Evolutionary conservation across 148 eudicot genomes (phyloP).

Genomic region (Rhododendron ferrugineum): DNA sequence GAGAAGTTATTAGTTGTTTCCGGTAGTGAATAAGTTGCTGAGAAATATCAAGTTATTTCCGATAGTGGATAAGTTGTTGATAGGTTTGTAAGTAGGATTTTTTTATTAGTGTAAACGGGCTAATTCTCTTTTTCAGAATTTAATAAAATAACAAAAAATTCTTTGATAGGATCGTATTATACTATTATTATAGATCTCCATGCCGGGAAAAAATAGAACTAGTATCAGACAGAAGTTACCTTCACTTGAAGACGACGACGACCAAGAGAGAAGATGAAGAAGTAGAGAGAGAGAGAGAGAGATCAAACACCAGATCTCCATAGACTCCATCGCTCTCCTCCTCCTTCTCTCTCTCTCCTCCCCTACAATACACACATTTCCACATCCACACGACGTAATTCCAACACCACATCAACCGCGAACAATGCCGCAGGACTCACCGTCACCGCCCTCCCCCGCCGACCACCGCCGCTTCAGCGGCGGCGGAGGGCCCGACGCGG

Average conservation of each 20-base stretch:
- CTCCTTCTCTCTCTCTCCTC: not conserved
- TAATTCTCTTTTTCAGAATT: no score
- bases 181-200: no score
- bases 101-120: no score
- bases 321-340: not conserved
- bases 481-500: constrained; percentile 12
- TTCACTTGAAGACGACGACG: not conserved
- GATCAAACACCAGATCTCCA: not conserved
- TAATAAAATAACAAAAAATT: no score
- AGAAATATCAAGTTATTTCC: no score
- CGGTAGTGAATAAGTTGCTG: no score
- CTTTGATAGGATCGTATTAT: no score
- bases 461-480: constrained; percentile 3
- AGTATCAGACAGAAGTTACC: not conserved
- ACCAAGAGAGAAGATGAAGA: not conserved
- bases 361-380: not conserved
- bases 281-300: constrained; percentile 1
- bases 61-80: no score
- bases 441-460: constrained; percentile 4
- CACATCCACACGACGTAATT: not conserved
- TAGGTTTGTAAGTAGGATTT: no score
- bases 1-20: no score
- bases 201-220: not conserved
- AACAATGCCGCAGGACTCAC: constrained; percentile 38
- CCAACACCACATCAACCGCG: not conserved